phyloP scores from a whole-genome alignment of 805 yeast species.

The Candida quercuum region DNA sequence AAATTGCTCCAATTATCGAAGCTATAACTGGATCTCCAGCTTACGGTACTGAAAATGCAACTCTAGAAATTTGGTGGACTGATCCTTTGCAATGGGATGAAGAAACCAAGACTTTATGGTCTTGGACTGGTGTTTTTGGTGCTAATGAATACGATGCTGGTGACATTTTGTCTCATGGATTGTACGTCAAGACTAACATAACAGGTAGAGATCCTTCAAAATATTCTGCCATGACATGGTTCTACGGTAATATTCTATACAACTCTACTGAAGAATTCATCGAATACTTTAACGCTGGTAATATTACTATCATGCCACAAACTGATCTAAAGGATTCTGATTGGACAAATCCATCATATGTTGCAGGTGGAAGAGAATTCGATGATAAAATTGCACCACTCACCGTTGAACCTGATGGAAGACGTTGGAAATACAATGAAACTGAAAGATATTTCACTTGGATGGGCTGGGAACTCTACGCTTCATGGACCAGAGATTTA shows the following conservation, averaged over 20 bases:
- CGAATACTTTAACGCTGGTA: conserved; percentile 18
- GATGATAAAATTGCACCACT: conserved; percentile 23
- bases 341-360: conserved; percentile 10
- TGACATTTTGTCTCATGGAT: conserved; percentile 20
- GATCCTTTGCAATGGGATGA: conserved; percentile 18
- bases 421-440: conserved; percentile 23
- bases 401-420: conserved; percentile 22
- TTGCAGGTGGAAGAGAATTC: conserved; percentile 16
- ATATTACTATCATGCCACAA: conserved; percentile 14
- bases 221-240: conserved; percentile 16
- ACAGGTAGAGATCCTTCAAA: conserved; percentile 20
- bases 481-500: conserved; percentile 22
- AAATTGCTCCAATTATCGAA: conserved; percentile 8
- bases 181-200: conserved; percentile 16
- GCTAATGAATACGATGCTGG: conserved; percentile 17
- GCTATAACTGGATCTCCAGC: conserved; percentile 14
- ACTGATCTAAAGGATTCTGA: conserved; percentile 5
- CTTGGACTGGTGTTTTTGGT: conserved; percentile 18
- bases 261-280: conserved; percentile 20
- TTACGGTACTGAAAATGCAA: conserved; percentile 18
- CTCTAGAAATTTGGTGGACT: conserved; percentile 21
- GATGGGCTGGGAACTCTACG: conserved; percentile 27
- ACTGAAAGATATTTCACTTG: conserved; percentile 24
- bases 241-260: conserved; percentile 18
- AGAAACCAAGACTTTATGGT: conserved; percentile 11